These are phyloP conservation scores for Friedmanniomyces simplex DNA, from an alignment of 495 filamentous ascomycete genomes.

Conservation along the genomic window DNA sequence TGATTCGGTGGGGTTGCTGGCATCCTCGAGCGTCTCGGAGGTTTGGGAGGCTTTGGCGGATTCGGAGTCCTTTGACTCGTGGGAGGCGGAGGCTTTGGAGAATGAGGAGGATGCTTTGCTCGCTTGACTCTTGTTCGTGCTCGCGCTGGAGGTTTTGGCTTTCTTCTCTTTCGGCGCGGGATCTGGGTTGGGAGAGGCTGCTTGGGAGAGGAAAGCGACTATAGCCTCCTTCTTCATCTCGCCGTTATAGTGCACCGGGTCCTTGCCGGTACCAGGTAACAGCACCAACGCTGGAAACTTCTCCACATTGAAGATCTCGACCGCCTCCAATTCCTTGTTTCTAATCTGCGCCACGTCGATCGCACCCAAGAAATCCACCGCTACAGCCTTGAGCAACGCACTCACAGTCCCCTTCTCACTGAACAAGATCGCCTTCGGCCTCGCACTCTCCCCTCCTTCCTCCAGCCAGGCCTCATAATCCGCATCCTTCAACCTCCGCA, in stretches of 20 bases:
- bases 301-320: slow-evolving; percentile 62
- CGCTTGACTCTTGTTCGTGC: slow-evolving; percentile 33
- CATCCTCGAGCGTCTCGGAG: slow-evolving; percentile 35
- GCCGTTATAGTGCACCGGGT: slow-evolving; percentile 65
- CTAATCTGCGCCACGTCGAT: slow-evolving; percentile 77
- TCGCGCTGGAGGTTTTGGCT: slow-evolving; percentile 40
- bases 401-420: slow-evolving; percentile 87
- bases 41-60: slow-evolving; percentile 31
- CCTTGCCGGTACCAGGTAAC: slow-evolving; percentile 59
- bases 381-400: slow-evolving; percentile 69
- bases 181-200: slow-evolving; percentile 62
- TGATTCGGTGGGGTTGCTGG: slow-evolving; percentile 37
- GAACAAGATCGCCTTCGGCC: slow-evolving; percentile 82
- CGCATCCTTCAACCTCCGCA: slow-evolving; percentile 69
- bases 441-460: slow-evolving; percentile 44
- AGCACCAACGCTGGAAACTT: slow-evolving; percentile 75
- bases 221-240: slow-evolving; percentile 79
- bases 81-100: slow-evolving; percentile 35
- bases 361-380: slow-evolving; percentile 81
- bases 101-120: slow-evolving; percentile 30
- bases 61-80: slow-evolving; percentile 33
- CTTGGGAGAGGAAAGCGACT: slow-evolving; percentile 72
- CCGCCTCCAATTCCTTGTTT: slow-evolving; percentile 63
- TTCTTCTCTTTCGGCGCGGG: slow-evolving; percentile 41
- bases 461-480: slow-evolving; percentile 66